Base-by-base conservation (phyloP, 1,284 basidiomycete genomes). In the Ustilago tritici region DNA sequence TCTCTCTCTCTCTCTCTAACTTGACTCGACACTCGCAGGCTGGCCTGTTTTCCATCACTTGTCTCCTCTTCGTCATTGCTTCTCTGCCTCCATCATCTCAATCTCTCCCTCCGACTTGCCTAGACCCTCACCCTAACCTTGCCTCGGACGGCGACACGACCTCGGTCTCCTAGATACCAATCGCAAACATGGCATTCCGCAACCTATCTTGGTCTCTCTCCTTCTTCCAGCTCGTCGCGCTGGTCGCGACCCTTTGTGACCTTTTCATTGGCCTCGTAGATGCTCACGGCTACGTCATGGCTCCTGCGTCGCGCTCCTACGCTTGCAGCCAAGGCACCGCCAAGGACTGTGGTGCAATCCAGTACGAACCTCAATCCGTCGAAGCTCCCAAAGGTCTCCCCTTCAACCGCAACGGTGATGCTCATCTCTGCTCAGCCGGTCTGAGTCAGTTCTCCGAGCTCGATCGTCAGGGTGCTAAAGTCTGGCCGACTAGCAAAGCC, bases 261-360 rank as follows among this genome's bases (percentile, higher is more conserved):
- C 70, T 82, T 47, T 73, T 81, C 34, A 40, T 73, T 34, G 32
- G 56, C 56, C 65, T 74, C 10, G 76, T 75, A 12, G 55, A 74
- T 19, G 76, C 76, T 31, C 76, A 78, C 38, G 76, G 76, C 54
- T 71, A 72, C 56, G 65, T 70, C 41, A 62, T 60, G 28, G 92
- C 49, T 87, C 87, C 43, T 87, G 86, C 70, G 89, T 89, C 89
- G 10, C 61, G 79, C 86, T 81, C 91, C 91, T 74, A 91, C 88
- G 82, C 92, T 92, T 43, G 84, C 79, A 34, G 87, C 81, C 34
- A 85, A 86, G 56, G 87, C 84, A 31, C 87, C 81, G 71, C 74
- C 11, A 68, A 68, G 49, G 52, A 68, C 17, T 78, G 76, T 56
- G 78, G 78, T 32, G 65, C 70, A 38, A 72, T 80, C 54, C 76